phyloP scores from a whole-genome alignment of 1,284 basidiomycete genomes.

The Pisolithus thermaeus region DNA sequence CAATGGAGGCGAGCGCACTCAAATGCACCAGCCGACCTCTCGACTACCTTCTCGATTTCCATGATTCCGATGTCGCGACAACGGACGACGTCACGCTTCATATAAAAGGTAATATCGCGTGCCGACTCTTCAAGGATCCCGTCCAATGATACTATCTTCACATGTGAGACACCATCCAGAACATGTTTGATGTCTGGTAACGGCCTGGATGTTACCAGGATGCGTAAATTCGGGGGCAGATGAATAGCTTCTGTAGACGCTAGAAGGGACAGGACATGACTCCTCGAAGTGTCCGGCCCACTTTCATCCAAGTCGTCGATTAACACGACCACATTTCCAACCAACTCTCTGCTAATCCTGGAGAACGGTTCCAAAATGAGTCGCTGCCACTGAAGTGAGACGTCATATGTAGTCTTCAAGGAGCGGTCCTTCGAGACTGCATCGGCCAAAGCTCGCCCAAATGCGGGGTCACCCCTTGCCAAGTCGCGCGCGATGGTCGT shows the following conservation, averaged over 20 bases:
- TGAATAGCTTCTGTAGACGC: background rate
- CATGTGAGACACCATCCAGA: background rate
- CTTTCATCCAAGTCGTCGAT: background rate
- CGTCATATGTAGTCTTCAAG: background rate
- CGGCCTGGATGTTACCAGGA: background rate
- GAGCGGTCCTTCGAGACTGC: constrained; percentile 1
- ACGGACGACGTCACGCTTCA: background rate
- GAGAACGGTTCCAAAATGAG: background rate
- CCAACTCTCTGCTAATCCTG: background rate
- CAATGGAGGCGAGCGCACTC: constrained; percentile 3
- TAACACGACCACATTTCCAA: background rate
- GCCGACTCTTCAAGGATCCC: background rate
- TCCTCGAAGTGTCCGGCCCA: background rate
- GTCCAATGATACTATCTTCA: background rate
- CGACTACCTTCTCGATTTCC: background rate
- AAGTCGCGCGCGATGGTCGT: constrained; percentile 1
- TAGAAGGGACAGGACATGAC: background rate
- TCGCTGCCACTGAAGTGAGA: background rate
- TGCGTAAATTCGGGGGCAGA: background rate
- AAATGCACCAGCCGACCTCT: constrained; percentile 2
- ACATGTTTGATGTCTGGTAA: background rate
- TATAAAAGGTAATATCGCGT: background rate
- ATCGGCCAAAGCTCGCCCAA: background rate
- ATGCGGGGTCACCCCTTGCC: constrained; percentile 1
- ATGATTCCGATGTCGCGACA: background rate